Percentiles rank a stretch among this genome's conserved stretches.
Evolutionary conservation across 2,329 filamentous ascomycete genomes (phyloP).

Genomic region (Celoporthe dispersa): DNA sequence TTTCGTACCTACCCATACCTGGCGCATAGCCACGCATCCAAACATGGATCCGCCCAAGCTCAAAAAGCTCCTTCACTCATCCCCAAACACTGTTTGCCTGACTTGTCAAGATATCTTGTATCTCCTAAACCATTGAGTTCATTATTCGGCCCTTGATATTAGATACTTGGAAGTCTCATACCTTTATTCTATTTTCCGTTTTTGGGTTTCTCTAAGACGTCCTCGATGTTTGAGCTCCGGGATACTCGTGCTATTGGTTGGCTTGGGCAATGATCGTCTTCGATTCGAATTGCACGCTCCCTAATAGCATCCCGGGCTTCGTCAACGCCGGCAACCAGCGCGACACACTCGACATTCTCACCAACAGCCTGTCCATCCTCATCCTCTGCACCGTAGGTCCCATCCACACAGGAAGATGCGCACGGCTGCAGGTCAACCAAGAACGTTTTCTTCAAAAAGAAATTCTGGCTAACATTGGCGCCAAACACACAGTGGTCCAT

Average conservation of each 20-base stretch:
- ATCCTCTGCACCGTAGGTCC: neutral
- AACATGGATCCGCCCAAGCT: neutral
- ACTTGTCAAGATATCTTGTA: no score
- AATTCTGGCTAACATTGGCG: neutral
- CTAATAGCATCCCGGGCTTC: neutral
- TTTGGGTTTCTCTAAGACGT: no score
- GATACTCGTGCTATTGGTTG: no score
- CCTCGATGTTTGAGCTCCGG: no score
- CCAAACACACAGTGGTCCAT: neutral
- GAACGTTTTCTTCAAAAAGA: neutral
- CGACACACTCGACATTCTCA: neutral
- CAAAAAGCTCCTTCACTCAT: no score
- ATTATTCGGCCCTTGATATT: no score
- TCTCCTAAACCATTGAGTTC: no score
- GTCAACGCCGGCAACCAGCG: neutral
- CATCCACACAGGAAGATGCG: neutral
- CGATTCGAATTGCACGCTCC: neutral
- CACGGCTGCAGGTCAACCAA: neutral
- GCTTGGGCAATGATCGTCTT: neutral
- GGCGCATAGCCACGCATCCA: neutral
- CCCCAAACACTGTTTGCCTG: no score
- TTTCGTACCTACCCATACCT: neutral
- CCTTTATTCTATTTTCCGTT: no score
- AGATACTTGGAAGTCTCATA: no score
- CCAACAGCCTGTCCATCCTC: neutral